A percentile compares a stretch with the other conserved stretches of the same genome.
Conservation (phyloP, 2,329 filamentous ascomycete species). For the Lecanicillium sp. region DNA sequence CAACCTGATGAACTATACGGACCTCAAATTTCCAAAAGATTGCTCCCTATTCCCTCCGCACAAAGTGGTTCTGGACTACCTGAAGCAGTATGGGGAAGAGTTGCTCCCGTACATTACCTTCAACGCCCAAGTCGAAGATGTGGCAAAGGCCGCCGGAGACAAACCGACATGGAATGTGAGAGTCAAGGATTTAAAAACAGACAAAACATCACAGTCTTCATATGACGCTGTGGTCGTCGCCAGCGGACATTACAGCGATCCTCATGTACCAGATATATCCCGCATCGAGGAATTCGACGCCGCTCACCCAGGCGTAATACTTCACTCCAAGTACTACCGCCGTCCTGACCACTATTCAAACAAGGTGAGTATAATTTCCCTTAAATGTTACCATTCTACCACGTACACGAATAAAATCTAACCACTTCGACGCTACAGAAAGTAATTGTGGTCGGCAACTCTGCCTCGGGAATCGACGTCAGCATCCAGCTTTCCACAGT, state of each 20-base stretch:
- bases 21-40: constrained; percentile 47
- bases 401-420: background rate
- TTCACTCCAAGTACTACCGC: constrained; percentile 63
- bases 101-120: constrained; percentile 51
- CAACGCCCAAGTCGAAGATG: constrained; percentile 50
- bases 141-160: constrained; percentile 17
- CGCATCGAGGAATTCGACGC: constrained; percentile 46
- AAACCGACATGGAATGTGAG: constrained; percentile 40
- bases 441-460: constrained; percentile 59
- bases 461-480: constrained; percentile 65
- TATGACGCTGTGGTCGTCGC: constrained; percentile 59
- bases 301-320: constrained; percentile 39
- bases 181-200: constrained; percentile 19
- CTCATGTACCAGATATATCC: constrained; percentile 46
- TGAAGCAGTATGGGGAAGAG: constrained; percentile 54
- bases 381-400: background rate
- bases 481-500: constrained; percentile 51
- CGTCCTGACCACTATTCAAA: constrained; percentile 24
- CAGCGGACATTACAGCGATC: constrained; percentile 54
- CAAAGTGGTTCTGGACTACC: constrained; percentile 53
- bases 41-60: constrained; percentile 60
- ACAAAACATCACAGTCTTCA: constrained; percentile 13
- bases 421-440: constrained; percentile 34
- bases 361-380: constrained; percentile 16
- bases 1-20: constrained; percentile 61